Base-by-base conservation (phyloP, 768 basidiomycete genomes). In the Boletus vinaceobasis region DNA sequence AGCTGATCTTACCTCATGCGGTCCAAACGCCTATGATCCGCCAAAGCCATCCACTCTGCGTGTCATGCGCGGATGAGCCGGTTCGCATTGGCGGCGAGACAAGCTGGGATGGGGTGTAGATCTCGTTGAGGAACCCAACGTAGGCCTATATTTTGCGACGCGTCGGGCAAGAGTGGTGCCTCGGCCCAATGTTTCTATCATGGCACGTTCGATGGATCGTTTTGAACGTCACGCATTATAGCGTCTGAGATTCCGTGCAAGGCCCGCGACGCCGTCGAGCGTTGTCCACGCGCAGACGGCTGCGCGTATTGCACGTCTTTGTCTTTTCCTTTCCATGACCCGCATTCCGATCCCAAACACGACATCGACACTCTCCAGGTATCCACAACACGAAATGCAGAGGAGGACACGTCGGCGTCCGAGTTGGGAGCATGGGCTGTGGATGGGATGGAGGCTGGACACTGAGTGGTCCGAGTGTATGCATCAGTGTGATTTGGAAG, bases 21-120 rank as follows among this genome's bases (percentile, higher is more conserved):
- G 13, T 57, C 60, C 11, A 83, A 85, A 58, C 73, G 71, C 5
- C 78, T 91, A 40, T 81, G 85, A 55, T 77, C 84, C 1, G 90
- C 92, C 0, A 92, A 82, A 46, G 88, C 86, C 0, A 91, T 95
- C 45, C 93, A 96, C 64, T 81, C 90, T 5, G 92, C 93, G 3
- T 78, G 86, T 60, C 93, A 96, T 65, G 90, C 90, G 0, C 78
- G 93, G 61, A 71, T 95, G 58, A 93, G 91, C 62, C 79, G 82
- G 39, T 92, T 91, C 60, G 74, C 82, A 5, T 73, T 93, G 58
- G 79, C 81, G 0, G 89, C 83, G 37, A 55, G 69, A 65, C 59
- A 48, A 48, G 65, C 57, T 13, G 37, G 11, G 2, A 15, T 27
- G 7, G 27, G 0, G 3, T 1, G n/a, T 38, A 5, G 21, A n/a